Evolutionary conservation across 495 filamentous ascomycete species (phyloP).

Genomic region (Extremus antarcticus): DNA sequence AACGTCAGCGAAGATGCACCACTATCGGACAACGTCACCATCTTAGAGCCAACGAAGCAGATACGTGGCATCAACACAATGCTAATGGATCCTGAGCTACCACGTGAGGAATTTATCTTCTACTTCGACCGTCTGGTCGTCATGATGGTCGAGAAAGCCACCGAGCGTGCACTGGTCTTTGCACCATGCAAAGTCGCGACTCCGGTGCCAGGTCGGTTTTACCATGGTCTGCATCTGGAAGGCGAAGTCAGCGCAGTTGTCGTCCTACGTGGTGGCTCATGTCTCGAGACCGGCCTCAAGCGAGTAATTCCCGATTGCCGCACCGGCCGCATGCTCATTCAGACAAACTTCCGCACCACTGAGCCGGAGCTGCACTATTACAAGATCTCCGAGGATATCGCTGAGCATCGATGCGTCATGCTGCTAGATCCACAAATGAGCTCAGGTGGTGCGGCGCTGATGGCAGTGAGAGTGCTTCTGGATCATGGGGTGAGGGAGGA

Average conservation of each 20-base stretch:
- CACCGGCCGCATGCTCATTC: constrained; percentile 80
- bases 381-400: constrained; percentile 60
- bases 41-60: constrained; percentile 66
- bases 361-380: constrained; percentile 89
- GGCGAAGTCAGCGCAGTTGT: constrained; percentile 77
- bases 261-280: constrained; percentile 74
- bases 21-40: constrained; percentile 57
- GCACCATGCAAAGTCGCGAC: constrained; percentile 51
- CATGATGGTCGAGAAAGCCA: constrained; percentile 64
- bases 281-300: constrained; percentile 76
- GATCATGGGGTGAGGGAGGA: constrained; percentile 87
- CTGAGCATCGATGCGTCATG: constrained; percentile 64
- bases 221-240: constrained; percentile 54
- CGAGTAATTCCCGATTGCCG: constrained; percentile 86
- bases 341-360: constrained; percentile 69
- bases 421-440: constrained; percentile 90
- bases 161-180: constrained; percentile 44
- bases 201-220: constrained; percentile 47
- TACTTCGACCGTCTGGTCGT: constrained; percentile 83
- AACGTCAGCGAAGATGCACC: constrained; percentile 55
- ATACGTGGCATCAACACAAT: constrained; percentile 81
- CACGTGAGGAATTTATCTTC: constrained; percentile 87
- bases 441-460: constrained; percentile 82
- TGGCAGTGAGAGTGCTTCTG: constrained; percentile 88
- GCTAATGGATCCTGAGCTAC: constrained; percentile 66